Evolutionary conservation across 768 basidiomycete genomes (phyloP).

Genomic region (Mycena indigotica): DNA sequence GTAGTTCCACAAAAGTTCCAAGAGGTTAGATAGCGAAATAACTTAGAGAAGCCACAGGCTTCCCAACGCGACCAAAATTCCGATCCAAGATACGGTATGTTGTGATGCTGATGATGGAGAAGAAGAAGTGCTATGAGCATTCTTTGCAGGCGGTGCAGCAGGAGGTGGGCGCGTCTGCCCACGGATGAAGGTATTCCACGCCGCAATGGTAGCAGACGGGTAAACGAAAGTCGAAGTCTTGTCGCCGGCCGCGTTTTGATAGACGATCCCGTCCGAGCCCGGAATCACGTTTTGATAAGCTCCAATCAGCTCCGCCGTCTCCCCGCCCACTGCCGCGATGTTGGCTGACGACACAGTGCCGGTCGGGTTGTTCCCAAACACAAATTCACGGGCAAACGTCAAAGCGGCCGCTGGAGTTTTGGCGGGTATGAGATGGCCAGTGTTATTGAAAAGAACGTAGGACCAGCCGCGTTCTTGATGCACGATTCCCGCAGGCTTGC

Average conservation of each 20-base stretch:
- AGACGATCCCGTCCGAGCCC: slow-evolving; percentile 58
- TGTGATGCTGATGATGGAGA: no score
- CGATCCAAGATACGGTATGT: no score
- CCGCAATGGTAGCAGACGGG: slow-evolving; percentile 55
- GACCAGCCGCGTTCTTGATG: slow-evolving; percentile 77
- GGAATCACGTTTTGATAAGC: slow-evolving; percentile 42
- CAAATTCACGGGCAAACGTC: slow-evolving; percentile 65
- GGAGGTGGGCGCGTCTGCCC: slow-evolving; percentile 34
- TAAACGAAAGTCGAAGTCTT: slow-evolving; percentile 56
- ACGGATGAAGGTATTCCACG: slow-evolving; percentile 55
- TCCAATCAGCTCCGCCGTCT: slow-evolving; percentile 45
- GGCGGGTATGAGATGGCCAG: slow-evolving; percentile 45
- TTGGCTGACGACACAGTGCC: slow-evolving; percentile 52
- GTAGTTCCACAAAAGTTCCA: no score
- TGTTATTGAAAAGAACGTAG: slow-evolving; percentile 44
- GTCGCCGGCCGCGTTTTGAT: slow-evolving; percentile 44
- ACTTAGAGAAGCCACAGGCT: no score
- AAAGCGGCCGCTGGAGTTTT: slow-evolving; percentile 43
- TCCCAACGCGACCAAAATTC: no score
- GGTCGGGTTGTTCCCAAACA: slow-evolving; percentile 62
- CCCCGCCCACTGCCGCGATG: slow-evolving; percentile 48
- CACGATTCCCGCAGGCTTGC: slow-evolving; percentile 65
- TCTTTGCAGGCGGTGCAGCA: no score
- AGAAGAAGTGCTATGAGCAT: no score
- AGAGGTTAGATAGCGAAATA: no score